These are phyloP conservation scores for Phialophora verrucosa DNA, from an alignment of 2,329 filamentous ascomycete genomes.

Conservation along the genomic window DNA sequence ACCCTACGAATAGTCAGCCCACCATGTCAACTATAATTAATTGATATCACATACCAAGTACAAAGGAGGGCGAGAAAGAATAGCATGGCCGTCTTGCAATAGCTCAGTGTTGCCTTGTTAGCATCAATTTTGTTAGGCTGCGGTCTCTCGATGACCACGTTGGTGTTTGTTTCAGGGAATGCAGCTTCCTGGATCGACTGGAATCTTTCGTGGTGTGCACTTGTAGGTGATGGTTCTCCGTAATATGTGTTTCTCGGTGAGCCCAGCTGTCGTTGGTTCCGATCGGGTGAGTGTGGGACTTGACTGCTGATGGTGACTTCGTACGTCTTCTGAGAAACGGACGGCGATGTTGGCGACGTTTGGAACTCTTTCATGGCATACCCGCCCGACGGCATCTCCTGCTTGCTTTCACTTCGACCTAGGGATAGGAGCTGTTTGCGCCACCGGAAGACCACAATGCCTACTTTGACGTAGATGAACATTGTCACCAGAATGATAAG, in stretches of 20 bases:
- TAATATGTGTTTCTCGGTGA: slow-evolving; percentile 18
- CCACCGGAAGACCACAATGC: slow-evolving; percentile 56
- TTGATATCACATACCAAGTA: slow-evolving; percentile 45
- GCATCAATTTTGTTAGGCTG: slow-evolving; percentile 39
- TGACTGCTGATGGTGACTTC: slow-evolving; percentile 34
- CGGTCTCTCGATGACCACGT: slow-evolving; percentile 16
- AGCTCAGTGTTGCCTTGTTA: slow-evolving; percentile 48
- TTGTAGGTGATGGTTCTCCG: slow-evolving; percentile 7
- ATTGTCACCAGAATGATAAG: slow-evolving; percentile 49
- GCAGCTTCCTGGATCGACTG: slow-evolving; percentile 15
- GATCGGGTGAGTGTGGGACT: slow-evolving; percentile 19
- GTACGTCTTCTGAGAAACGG: slow-evolving; percentile 15
- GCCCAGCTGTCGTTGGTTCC: neutral
- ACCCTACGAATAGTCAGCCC: slow-evolving; percentile 46
- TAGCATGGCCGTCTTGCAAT: slow-evolving; percentile 49
- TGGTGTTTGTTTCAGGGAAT: slow-evolving; percentile 11
- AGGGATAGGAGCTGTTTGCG: slow-evolving; percentile 61
- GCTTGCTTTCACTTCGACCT: slow-evolving; percentile 14
- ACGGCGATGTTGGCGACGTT: slow-evolving; percentile 1
- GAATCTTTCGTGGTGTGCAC: slow-evolving; percentile 10
- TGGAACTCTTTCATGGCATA: slow-evolving; percentile 25
- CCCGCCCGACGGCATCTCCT: neutral
- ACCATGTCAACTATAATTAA: neutral
- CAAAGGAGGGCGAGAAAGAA: slow-evolving; percentile 51
- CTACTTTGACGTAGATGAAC: slow-evolving; percentile 49